phyloP scores from a whole-genome alignment of 2,329 filamentous ascomycete species.

The Gliomastix tumulicola region DNA sequence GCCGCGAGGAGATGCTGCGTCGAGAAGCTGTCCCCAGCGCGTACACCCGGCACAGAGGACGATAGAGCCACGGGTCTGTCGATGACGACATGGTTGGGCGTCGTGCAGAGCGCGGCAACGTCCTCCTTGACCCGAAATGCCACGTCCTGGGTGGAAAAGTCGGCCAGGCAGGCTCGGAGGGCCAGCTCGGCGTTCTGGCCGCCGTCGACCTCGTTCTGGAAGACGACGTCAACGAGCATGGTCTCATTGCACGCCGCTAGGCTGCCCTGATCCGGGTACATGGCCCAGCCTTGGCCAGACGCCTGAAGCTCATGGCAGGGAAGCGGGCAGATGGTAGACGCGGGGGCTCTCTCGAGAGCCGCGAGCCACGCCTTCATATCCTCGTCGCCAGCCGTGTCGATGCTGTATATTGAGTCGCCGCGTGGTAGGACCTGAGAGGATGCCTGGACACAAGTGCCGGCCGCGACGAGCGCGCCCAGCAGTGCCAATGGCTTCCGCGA shows the following conservation, averaged over 20 bases:
- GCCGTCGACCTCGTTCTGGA: slow-evolving; percentile 2
- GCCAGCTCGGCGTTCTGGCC: slow-evolving; percentile 1
- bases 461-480: no score
- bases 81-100: slow-evolving; percentile 7
- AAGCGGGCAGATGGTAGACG: background rate
- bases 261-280: slow-evolving; percentile 2
- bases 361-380: slow-evolving; percentile 4
- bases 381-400: no score
- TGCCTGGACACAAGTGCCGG: no score
- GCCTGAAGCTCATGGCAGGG: background rate
- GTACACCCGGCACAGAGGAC: background rate
- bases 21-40: slow-evolving; percentile 1
- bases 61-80: slow-evolving; percentile 2
- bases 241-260: slow-evolving; percentile 5
- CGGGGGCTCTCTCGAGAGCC: slow-evolving; percentile 1
- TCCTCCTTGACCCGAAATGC: slow-evolving; percentile 1
- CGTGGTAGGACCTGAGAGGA: no score
- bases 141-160: background rate
- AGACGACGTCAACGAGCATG: slow-evolving; percentile 2
- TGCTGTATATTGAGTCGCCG: no score
- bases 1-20: slow-evolving; percentile 1
- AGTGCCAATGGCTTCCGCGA: no score
- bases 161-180: slow-evolving; percentile 2
- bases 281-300: background rate
- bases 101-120: slow-evolving; percentile 6